phyloP scores from a whole-genome alignment of 768 basidiomycete genomes.

The Lentinula aciculospora region DNA sequence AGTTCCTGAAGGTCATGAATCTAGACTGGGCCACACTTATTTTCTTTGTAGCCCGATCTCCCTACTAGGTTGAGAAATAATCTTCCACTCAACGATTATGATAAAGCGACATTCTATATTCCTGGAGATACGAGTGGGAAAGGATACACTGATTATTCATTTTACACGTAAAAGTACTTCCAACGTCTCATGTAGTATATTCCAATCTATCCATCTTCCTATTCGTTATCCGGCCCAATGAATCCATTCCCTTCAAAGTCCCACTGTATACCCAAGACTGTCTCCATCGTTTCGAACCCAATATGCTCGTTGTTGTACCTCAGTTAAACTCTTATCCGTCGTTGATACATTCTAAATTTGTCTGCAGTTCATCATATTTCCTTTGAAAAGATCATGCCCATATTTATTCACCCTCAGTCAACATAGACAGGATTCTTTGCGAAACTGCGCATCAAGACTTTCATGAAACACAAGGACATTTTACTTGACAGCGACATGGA shows the following conservation, averaged over 20 bases:
- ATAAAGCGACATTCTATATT: constrained; percentile 16
- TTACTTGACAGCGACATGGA: constrained; percentile 20
- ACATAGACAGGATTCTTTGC: constrained; percentile 1
- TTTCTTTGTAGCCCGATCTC: constrained; percentile 22
- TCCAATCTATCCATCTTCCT: background rate
- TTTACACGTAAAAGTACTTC: constrained; percentile 3
- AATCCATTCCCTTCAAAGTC: constrained; percentile 19
- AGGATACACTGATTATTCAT: constrained; percentile 30
- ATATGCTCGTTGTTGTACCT: constrained; percentile 21
- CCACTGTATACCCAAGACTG: constrained; percentile 30
- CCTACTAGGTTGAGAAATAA: constrained; percentile 16
- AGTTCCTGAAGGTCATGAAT: constrained; percentile 7
- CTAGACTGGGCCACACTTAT: background rate
- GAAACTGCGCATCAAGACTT: background rate
- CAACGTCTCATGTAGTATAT: no score
- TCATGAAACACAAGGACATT: background rate
- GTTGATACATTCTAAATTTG: constrained; percentile 15
- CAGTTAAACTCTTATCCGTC: constrained; percentile 13
- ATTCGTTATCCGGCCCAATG: background rate
- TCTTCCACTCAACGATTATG: constrained; percentile 17
- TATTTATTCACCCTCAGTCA: constrained; percentile 10
- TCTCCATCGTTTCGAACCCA: constrained; percentile 21
- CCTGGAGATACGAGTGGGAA: constrained; percentile 10
- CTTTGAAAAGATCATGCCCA: constrained; percentile 7
- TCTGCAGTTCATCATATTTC: constrained; percentile 12